Base-by-base conservation (phyloP, 768 basidiomycete species). In the Pulveroboletus frians region DNA sequence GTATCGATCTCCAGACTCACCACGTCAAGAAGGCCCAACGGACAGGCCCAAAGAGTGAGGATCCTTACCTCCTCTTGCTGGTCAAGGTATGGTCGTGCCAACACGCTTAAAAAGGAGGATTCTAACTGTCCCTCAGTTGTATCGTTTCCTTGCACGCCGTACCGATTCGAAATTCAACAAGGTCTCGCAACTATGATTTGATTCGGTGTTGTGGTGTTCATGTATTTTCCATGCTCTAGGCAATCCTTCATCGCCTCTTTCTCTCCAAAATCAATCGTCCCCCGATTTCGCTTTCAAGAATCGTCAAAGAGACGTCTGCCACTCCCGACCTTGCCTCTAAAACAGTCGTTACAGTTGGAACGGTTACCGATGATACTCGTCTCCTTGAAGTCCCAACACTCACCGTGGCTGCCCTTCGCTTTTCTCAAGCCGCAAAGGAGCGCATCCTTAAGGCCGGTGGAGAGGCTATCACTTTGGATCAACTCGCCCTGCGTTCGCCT, bases 1-100 rank as follows among this genome's bases (percentile, higher is more conserved):
- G 92, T 85, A 95, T 96, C 74, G 93, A 96, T 76, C 82, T 97
- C 74, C 78, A 79, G 71, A 76, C 78, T 73, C 95, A 98, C 80
- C 95, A 99, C 84, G 94, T 96, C 84, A 95, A 89, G 85, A 97
- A 96, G 82, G 84, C 93, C 61, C 76, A 82, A 67, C 85, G 96
- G 57, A 88, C 88, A 60, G 91, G 91, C 55, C 96, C 96, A 70
- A 91, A 90, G 79, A 95, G 92, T 71, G 92, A 97, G 88, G 96
- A 99, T 74, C 95, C 95, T 15, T 98, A 99, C 77, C 83, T 99
- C 63, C 84, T 96, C 64, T 81, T 98, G 64, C 85, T 99, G 55
- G 96, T 98, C 74, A 98, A 97, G 84, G 94, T 94, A 66, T 52
- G 73, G 23, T 31, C 41, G 63, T 36, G 38, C 46, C 47, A 23